Base-by-base conservation (phyloP, 225 moss, liverwort and hornwort genomes). In the Bryoerythrophyllum caledonicum region DNA sequence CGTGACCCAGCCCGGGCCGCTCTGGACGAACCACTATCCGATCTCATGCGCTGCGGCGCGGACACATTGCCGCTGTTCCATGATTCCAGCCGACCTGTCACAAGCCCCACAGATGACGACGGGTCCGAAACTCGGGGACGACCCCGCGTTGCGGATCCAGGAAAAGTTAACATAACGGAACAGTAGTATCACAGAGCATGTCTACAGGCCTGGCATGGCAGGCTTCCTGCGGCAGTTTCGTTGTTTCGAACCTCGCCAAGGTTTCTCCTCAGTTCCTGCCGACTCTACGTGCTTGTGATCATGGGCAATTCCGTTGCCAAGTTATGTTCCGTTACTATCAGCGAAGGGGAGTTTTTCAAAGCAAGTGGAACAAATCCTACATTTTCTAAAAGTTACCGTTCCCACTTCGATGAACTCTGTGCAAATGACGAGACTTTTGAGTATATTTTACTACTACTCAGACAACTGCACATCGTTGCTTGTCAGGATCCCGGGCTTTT, bases 21-120 rank as follows among this genome's bases (percentile, higher is more conserved):
- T 35, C 4, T 5, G 40, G 38, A 16, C 6, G 10, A 41, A 10
- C 12, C 0, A 24, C 40, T 51, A 70, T 74, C 63, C 37, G 15
- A 11, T 30, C 26, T 11, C 0, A 57, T 17, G 21, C 1, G 52
- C 2, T 23, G 52, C 41, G 44, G 26, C 21, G 28, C 37, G 23
- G 51, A 64, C 12, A 19, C 70, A 21, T 27, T 2, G 63, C 27
- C 35, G 20, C 16, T 1, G 57, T 7, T 10, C 64, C 82, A 57
- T 63, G 78, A 78, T 69, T 74, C 51, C 58, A 8, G 78, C 74
- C 51, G 69, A 49, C 64, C 38, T 9, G n/a, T 34, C 63, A 41
- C 51, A 3, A 25, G 27, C 15, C 12, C 14, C n/a, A 5, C n/a
- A 27, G 27, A 4, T 27, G 71, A 30, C 10, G 0, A 7, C 28